A percentile compares a stretch with the other conserved stretches of the same genome.
Conservation (phyloP, 768 basidiomycete genomes). For the Podaxis sp. region DNA sequence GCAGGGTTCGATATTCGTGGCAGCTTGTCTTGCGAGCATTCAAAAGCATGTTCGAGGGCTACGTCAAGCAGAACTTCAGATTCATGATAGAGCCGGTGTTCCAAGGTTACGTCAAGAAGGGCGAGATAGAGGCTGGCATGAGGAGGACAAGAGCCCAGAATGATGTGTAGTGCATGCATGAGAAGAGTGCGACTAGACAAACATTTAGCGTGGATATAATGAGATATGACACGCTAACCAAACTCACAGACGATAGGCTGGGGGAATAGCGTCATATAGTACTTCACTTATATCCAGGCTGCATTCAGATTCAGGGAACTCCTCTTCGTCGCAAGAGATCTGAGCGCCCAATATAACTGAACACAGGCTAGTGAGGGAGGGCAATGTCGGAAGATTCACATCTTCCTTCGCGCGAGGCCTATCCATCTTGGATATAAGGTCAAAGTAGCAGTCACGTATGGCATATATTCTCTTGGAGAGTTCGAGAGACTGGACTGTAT, state of each 20-base stretch:
- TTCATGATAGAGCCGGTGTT: conserved; percentile 42
- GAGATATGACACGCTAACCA: background rate
- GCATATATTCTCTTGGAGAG: conserved; percentile 50
- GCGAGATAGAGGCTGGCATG: conserved; percentile 48
- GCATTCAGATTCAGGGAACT: background rate
- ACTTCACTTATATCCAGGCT: conserved; percentile 32
- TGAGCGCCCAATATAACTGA: conserved; percentile 22
- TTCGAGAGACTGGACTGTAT: conserved; percentile 27
- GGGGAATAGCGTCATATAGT: conserved; percentile 53
- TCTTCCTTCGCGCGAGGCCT: background rate
- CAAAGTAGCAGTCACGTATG: conserved; percentile 55
- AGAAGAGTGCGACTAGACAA: background rate
- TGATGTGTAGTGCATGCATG: conserved; percentile 47
- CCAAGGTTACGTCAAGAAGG: conserved; percentile 51
- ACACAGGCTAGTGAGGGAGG: conserved; percentile 24
- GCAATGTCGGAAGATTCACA: background rate
- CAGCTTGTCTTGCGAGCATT: conserved; percentile 21
- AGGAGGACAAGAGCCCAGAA: conserved; percentile 43
- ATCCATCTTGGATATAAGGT: conserved; percentile 41
- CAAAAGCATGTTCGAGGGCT: conserved; percentile 40
- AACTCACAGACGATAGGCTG: conserved; percentile 50
- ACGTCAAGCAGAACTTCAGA: conserved; percentile 41
- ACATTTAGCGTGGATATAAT: background rate
- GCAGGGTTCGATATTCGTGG: conserved; percentile 39
- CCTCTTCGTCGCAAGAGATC: background rate